phyloP scores from a whole-genome alignment of 176 grass and related monocot species.

The Elymus sibiricus region DNA sequence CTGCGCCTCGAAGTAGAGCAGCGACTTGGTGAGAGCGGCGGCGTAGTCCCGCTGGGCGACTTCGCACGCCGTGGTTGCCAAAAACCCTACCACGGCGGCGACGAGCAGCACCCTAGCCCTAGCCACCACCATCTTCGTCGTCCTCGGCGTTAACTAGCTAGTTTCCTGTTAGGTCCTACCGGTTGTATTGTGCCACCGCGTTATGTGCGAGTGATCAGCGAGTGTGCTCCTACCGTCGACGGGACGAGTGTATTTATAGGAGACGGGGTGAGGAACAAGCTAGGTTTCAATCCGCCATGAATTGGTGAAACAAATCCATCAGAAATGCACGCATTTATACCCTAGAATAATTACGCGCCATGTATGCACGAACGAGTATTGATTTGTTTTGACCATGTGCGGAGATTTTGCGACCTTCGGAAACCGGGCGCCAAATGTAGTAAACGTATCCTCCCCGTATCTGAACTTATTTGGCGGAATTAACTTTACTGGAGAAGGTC shows the following conservation, averaged over 20 bases:
- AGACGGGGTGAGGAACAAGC: neutral
- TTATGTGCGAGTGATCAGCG: neutral
- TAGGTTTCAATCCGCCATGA: neutral
- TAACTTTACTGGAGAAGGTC: neutral
- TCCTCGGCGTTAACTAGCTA: neutral
- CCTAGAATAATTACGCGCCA: neutral
- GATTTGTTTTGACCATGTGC: neutral
- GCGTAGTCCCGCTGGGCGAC: constrained; percentile 33
- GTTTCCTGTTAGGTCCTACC: too few relatives aligned
- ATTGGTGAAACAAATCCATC: neutral
- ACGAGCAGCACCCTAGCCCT: neutral
- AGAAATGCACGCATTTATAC: neutral
- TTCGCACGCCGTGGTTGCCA: neutral
- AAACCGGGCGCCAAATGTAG: neutral
- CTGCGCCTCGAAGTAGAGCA: constrained; percentile 83
- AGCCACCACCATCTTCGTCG: neutral
- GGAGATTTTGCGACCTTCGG: neutral
- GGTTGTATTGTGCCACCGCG: neutral
- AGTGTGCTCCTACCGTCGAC: neutral
- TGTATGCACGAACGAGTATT: neutral
- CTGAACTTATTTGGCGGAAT: neutral
- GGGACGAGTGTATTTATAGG: neutral
- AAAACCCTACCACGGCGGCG: neutral
- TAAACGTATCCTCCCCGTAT: neutral
- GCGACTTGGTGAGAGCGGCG: constrained; percentile 52